Evolutionary conservation across 192 early-diverging fungal species (phyloP), one percentile per base, ranked within the genome.

Genomic region (Spizellomyces sp.): DNA sequence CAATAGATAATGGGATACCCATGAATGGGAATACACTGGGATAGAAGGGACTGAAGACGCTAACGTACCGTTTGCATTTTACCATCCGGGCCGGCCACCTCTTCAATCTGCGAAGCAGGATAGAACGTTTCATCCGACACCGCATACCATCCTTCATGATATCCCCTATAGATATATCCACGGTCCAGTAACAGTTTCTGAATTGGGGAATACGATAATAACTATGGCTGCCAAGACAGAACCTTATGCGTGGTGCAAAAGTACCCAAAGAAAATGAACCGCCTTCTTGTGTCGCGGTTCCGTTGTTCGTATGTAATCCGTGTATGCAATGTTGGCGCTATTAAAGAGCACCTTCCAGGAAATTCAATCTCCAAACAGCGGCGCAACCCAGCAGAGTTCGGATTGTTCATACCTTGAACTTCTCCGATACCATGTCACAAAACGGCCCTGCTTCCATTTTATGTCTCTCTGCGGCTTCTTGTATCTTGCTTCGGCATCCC

Each of bases 81-180:
- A 12, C 86, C 88, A 17, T 86, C 83, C 14, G 76, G 67, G 62
- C 87, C 84, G 0, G 66, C 55, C 19, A 87, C 79, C 70, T 90
- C 84, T 61, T 92, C 87, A 0, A 95, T 86, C 75, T 95, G 92
- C 2, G 78, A 77, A 9, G 78, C 75, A 0, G 93, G 82, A 70
- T 95, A 94, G 71, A 95, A 98, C 0, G 93, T 92, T 80, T 98
- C 96, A 73, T 98, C 96, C 10, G 95, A 96, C 6, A 98, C 88
- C 2, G 92, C 89, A 79, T 98, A 98, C 94, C 95, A 98, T 36
- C 96, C 96, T 55, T 90, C 85, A 58, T 98, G 94, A 54, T 77
- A 75, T 19, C 94, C 95, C 79, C 95, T 95, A 82, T 96, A 97
- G 52, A 98, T 92, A 67, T 88, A 88, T 21, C 93, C 93, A 27